Conservation (phyloP, 2,329 filamentous ascomycete genomes). For the Fusarium sp. region DNA sequence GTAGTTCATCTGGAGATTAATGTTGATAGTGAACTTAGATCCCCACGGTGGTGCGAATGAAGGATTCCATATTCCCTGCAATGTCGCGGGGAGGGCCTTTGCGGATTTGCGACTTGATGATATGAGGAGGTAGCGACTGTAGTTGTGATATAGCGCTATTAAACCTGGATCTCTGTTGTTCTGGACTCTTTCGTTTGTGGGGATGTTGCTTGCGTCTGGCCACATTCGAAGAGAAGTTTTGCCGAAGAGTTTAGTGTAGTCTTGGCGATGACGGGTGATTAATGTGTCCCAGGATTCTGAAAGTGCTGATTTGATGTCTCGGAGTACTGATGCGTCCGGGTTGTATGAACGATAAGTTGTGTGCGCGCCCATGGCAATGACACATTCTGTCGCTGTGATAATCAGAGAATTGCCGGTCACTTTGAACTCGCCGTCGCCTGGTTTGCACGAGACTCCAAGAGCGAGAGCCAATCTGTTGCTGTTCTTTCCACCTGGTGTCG, state of each 20-base stretch:
- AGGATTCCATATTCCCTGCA: slow-evolving; percentile 53
- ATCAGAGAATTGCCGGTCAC: slow-evolving; percentile 34
- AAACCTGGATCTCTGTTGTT: slow-evolving; percentile 43
- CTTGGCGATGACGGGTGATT: slow-evolving; percentile 29
- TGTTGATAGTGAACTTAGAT: slow-evolving; percentile 62
- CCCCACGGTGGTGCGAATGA: slow-evolving; percentile 55
- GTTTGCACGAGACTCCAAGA: slow-evolving; percentile 17
- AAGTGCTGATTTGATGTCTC: slow-evolving; percentile 42
- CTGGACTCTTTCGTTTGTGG: slow-evolving; percentile 36
- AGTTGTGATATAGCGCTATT: slow-evolving; percentile 47
- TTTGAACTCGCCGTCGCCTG: slow-evolving; percentile 6
- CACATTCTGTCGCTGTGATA: slow-evolving; percentile 17
- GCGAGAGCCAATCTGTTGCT: slow-evolving; percentile 36
- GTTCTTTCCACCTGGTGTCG: slow-evolving; percentile 37
- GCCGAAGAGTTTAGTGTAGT: slow-evolving; percentile 32
- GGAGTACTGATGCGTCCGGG: slow-evolving; percentile 33
- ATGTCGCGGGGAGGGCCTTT: slow-evolving; percentile 47
- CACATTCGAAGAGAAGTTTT: slow-evolving; percentile 34
- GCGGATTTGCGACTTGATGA: slow-evolving; percentile 37
- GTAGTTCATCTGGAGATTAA: slow-evolving; percentile 66
- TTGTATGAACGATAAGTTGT: slow-evolving; percentile 38
- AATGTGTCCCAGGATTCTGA: slow-evolving; percentile 23
- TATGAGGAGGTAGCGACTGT: slow-evolving; percentile 49
- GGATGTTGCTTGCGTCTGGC: slow-evolving; percentile 34
- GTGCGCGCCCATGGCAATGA: slow-evolving; percentile 38